phyloP scores from a whole-genome alignment of 352 stramenopile species.

The Phytophthora sansomeana region DNA sequence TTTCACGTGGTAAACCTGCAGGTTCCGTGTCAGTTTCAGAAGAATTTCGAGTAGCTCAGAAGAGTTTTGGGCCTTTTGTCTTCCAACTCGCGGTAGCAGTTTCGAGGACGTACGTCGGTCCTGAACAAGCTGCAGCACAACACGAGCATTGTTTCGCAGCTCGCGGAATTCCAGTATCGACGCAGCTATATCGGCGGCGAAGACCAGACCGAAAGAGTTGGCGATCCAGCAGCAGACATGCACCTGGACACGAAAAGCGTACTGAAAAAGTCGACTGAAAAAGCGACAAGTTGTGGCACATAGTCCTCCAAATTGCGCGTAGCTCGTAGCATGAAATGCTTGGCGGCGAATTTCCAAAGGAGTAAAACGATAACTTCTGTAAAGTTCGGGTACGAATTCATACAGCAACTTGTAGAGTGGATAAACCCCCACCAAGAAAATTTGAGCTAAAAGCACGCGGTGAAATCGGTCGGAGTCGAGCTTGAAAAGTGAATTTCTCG shows the following conservation, averaged over 20 bases:
- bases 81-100: too few relatives aligned
- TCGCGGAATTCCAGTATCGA: slow-evolving; percentile 23
- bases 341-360: slow-evolving; percentile 29
- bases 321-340: slow-evolving; percentile 17
- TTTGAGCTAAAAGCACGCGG: slow-evolving; percentile 15
- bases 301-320: slow-evolving; percentile 28
- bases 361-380: slow-evolving; percentile 20
- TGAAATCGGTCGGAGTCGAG: slow-evolving; percentile 17
- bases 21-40: slow-evolving; percentile 17
- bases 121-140: slow-evolving; percentile 8
- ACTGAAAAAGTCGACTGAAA: slow-evolving; percentile 35
- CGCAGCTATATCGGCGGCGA: slow-evolving; percentile 14
- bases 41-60: slow-evolving; percentile 12
- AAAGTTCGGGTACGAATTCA: slow-evolving; percentile 17
- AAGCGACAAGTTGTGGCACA: slow-evolving; percentile 23
- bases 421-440: slow-evolving; percentile 20
- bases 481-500: slow-evolving; percentile 5
- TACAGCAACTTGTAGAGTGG: slow-evolving; percentile 33
- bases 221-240: slow-evolving; percentile 25
- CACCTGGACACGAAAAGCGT: slow-evolving; percentile 32
- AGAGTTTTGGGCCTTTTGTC: too few relatives aligned
- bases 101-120: not conserved
- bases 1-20: slow-evolving; percentile 7
- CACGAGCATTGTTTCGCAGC: slow-evolving; percentile 20
- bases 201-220: slow-evolving; percentile 24